These are phyloP conservation scores for Plasmodium knowlesi DNA, from an alignment of 169 alveolate species.

Conservation along the genomic window DNA sequence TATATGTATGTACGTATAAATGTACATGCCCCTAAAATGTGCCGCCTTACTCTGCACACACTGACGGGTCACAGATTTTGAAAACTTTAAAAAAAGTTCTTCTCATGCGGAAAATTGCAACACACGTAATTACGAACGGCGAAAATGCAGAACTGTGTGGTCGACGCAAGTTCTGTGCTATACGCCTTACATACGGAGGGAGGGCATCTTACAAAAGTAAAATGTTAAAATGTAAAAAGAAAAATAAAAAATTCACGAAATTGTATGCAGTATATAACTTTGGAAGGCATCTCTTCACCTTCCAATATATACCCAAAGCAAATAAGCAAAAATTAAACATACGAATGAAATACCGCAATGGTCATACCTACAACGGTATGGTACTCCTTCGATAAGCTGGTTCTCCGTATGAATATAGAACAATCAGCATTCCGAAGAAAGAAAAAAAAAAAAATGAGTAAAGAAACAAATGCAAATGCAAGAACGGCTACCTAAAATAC, in stretches of 20 bases:
- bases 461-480: background rate
- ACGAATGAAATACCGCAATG: background rate
- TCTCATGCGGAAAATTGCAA: background rate
- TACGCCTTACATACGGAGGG: background rate
- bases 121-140: background rate
- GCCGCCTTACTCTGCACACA: background rate
- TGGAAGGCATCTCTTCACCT: background rate
- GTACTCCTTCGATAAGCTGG: background rate
- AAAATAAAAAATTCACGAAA: background rate
- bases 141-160: background rate
- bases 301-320: background rate
- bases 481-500: background rate
- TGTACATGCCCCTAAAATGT: background rate
- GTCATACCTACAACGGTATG: background rate
- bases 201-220: background rate
- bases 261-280: background rate
- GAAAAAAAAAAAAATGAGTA: background rate
- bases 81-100: background rate
- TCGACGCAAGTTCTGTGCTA: background rate
- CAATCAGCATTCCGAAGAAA: background rate
- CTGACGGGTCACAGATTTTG: background rate
- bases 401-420: background rate
- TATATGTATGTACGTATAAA: background rate
- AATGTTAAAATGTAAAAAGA: background rate
- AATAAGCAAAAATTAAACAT: background rate